These are phyloP conservation scores for Solioccasus polychromus DNA, from an alignment of 768 basidiomycete genomes.

Conservation along the genomic window DNA sequence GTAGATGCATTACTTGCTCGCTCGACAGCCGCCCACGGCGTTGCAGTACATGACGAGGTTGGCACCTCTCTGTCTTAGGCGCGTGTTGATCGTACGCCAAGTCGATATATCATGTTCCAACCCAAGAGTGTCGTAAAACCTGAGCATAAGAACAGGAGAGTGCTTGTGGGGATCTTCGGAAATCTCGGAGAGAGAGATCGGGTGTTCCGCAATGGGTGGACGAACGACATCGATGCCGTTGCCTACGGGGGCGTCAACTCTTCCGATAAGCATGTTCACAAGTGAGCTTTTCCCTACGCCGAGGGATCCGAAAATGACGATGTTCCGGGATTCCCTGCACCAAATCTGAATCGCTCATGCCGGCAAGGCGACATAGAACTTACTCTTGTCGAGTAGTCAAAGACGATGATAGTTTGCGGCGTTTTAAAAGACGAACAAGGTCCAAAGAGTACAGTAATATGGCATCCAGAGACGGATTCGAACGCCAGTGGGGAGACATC, in stretches of 20 bases:
- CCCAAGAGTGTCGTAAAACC: conserved; percentile 19
- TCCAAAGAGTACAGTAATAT: not conserved
- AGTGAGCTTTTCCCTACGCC: conserved; percentile 40
- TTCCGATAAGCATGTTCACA: conserved; percentile 36
- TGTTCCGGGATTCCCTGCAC: conserved; percentile 10
- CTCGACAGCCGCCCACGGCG: conserved; percentile 34
- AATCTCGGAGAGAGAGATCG: not conserved
- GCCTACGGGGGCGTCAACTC: conserved; percentile 26
- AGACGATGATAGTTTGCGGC: not conserved
- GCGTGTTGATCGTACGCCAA: conserved; percentile 12
- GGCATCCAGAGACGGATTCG: not conserved
- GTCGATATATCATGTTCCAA: conserved; percentile 18
- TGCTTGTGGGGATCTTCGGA: not conserved
- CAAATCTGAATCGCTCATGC: conserved; percentile 3
- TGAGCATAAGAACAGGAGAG: conserved; percentile 3
- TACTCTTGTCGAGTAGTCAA: conserved; percentile 3
- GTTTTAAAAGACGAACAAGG: not conserved
- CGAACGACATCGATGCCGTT: conserved; percentile 16
- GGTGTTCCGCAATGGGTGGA: conserved; percentile 10
- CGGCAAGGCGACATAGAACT: not conserved
- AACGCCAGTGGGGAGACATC: not conserved
- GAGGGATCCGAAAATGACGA: conserved; percentile 24
- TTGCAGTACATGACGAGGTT: conserved; percentile 35
- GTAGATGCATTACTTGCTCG: conserved; percentile 29
- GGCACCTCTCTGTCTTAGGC: conserved; percentile 10